Evolutionary conservation across 2,329 filamentous ascomycete species (phyloP).

Genomic region (Dactylonectria macrodidyma): DNA sequence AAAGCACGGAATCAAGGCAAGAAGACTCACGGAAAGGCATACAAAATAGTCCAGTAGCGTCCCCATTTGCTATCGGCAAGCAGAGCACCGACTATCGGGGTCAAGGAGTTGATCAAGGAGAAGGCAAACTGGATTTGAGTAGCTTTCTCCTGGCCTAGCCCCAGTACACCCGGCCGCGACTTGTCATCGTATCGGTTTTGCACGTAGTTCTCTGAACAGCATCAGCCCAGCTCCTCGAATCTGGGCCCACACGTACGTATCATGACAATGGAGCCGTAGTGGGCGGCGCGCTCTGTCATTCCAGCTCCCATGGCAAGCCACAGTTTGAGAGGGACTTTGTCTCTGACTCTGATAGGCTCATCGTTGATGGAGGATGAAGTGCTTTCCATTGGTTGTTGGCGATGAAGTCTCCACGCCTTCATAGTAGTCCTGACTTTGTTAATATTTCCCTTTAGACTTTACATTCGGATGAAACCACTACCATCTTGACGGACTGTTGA

Average conservation of each 20-base stretch:
- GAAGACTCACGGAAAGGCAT: slow-evolving; percentile 1
- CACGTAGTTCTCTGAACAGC: slow-evolving; percentile 3
- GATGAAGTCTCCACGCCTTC: slow-evolving; percentile 5
- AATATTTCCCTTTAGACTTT: background rate
- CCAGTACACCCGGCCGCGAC: background rate
- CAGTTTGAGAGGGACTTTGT: slow-evolving; percentile 1
- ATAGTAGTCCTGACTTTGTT: background rate
- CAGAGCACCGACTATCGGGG: background rate
- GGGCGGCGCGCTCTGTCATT: slow-evolving; percentile 1
- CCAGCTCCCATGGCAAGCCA: background rate
- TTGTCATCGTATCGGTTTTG: slow-evolving; percentile 5
- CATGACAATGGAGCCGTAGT: slow-evolving; percentile 4
- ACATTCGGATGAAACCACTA: slow-evolving; percentile 1
- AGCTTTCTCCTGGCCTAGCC: slow-evolving; percentile 1
- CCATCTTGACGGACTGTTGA: slow-evolving; percentile 4
- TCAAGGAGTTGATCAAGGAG: slow-evolving; percentile 4
- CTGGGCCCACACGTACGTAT: slow-evolving; percentile 1
- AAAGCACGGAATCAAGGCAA: background rate
- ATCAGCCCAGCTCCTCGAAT: slow-evolving; percentile 1
- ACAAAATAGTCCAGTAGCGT: background rate
- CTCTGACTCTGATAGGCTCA: slow-evolving; percentile 7
- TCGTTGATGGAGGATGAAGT: slow-evolving; percentile 3
- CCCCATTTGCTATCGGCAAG: slow-evolving; percentile 2
- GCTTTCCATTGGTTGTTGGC: slow-evolving; percentile 1
- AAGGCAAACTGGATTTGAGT: slow-evolving; percentile 5